Conservation (phyloP, 352 stramenopile species). For the Phytopythium helicoides region DNA sequence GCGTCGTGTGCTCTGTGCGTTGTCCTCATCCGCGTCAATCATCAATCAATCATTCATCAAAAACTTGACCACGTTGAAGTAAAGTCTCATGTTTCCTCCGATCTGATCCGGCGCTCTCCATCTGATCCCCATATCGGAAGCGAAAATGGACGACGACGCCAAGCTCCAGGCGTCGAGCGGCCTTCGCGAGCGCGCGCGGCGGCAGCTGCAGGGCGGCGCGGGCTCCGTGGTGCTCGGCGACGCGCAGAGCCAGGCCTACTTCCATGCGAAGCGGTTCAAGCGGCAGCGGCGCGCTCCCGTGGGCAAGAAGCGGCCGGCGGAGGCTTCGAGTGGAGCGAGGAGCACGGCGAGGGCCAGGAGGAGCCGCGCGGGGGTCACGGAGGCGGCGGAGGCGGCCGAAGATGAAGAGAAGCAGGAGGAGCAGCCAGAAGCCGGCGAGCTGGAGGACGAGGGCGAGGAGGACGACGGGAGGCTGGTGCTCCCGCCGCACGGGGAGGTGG, state of each 20-base stretch:
- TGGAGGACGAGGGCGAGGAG: constrained; percentile 7
- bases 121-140: too few relatives aligned
- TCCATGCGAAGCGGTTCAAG: constrained; percentile 29
- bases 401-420: constrained; percentile 1
- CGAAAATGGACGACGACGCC: too few relatives aligned
- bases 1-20: too few relatives aligned
- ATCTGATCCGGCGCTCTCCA: too few relatives aligned
- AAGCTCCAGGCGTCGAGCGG: constrained; percentile 1
- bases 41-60: too few relatives aligned
- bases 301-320: constrained; percentile 4
- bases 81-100: too few relatives aligned
- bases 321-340: constrained; percentile 4
- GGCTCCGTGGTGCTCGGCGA: constrained; percentile 24
- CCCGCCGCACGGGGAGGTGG: constrained; percentile 13
- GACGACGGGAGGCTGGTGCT: constrained; percentile 13
- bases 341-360: background rate
- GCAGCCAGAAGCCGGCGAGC: background rate
- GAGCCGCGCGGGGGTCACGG: background rate
- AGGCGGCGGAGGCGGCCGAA: constrained; percentile 3
- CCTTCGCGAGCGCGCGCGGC: constrained; percentile 18
- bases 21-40: too few relatives aligned
- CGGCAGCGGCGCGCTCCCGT: constrained; percentile 14
- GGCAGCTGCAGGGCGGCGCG: constrained; percentile 3
- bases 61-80: too few relatives aligned
- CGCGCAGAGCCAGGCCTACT: constrained; percentile 34